phyloP scores from a whole-genome alignment of 2,329 filamentous ascomycete genomes.

The Epichloe elymi region DNA sequence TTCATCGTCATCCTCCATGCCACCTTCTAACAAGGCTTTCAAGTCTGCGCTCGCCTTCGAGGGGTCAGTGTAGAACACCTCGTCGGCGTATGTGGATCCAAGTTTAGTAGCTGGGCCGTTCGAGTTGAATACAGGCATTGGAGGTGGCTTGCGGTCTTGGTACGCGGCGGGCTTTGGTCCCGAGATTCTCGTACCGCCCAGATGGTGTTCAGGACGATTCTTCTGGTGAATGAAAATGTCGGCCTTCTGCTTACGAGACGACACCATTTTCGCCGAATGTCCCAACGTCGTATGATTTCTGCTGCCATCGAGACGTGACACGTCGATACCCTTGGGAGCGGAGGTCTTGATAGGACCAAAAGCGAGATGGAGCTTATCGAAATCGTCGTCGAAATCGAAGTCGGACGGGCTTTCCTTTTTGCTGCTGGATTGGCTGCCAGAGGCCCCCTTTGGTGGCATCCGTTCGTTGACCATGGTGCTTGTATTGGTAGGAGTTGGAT shows the following conservation, averaged over 20 bases:
- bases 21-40: constrained; percentile 70
- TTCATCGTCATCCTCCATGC: constrained; percentile 62
- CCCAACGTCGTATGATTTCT: constrained; percentile 19
- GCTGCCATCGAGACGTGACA: background rate
- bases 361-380: constrained; percentile 19
- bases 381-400: constrained; percentile 18
- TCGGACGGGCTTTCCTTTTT: constrained; percentile 14
- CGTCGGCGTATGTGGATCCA: constrained; percentile 21
- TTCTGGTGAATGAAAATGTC: constrained; percentile 41
- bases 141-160: constrained; percentile 33
- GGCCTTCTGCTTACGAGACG: constrained; percentile 41
- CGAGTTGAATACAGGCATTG: constrained; percentile 36
- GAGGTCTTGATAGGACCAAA: constrained; percentile 15
- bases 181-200: constrained; percentile 29
- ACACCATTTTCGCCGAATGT: constrained; percentile 30
- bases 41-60: constrained; percentile 61
- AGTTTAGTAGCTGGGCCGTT: constrained; percentile 7
- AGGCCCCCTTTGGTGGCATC: constrained; percentile 20
- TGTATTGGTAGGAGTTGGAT: constrained; percentile 1
- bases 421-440: background rate
- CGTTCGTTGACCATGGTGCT: constrained; percentile 34
- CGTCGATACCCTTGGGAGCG: constrained; percentile 8
- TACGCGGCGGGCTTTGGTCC: constrained; percentile 35
- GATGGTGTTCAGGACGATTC: constrained; percentile 44
- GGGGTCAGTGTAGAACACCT: constrained; percentile 53